Base-by-base conservation (phyloP, 2,329 filamentous ascomycete species). In the Xylariales sp. region DNA sequence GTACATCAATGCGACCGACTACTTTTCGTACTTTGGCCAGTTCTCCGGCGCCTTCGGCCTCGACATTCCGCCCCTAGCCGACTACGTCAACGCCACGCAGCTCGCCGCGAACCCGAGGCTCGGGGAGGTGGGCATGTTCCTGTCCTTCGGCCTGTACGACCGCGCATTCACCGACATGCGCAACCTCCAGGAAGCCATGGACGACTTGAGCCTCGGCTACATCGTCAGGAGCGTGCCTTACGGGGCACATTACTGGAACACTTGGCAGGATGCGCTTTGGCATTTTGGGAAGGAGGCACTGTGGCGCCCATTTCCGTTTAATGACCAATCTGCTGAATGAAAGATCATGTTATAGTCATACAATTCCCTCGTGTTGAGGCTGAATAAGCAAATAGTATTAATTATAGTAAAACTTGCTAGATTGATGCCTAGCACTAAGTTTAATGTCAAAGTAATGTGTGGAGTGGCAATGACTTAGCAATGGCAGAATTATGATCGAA, bases 171-270 rank as follows among this genome's bases (percentile, higher is more conserved):
- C 47, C 10, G 30, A 35, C 23, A 49, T 44, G 6, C 33, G 41
- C 16, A 49, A 50, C 10, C 16, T 56, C 33, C 46, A 54, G 45
- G 43, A 41, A n/a, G 52, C 39, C n/a, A 34, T 54, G 19, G 40
- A 41, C 27, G 34, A 17, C 6, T 11, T 48, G 19, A 33, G 32
- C 11, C 41, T 55, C 19, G n/a, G 15, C 6, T 49, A 45, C 40
- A 5, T 53, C 11, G 43, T 44, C 5, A 31, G 53, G 13, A 23
- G 55, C 15, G 44, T 50, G 38, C 52, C 52, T 11, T 52, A 48
- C 38, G 52, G 53, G 14, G 45, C 45, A 17, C 53, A 56, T 36
- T 54, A 45, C 35, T 56, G 53, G 53, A 55, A 55, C 33, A 54
- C 53, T 4, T 56, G 52, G 52, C 47, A 51, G 34, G 53, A 56